Conservation (phyloP, 805 yeast genomes). For the Sugiyamaella marilandica region DNA sequence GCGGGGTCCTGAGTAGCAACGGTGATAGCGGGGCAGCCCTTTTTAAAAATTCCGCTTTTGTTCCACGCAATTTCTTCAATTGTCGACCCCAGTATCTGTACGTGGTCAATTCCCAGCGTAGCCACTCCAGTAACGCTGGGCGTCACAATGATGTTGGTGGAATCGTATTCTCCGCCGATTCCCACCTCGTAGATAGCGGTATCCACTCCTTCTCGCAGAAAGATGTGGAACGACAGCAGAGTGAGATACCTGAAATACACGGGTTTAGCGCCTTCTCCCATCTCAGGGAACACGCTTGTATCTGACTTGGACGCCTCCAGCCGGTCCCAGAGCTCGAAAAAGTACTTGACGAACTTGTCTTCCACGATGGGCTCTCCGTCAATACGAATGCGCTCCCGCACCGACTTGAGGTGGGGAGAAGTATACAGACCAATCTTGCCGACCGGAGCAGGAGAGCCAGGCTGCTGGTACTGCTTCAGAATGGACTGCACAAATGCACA, state of each 20-base stretch:
- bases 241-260: slow-evolving; percentile 92
- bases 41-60: slow-evolving; percentile 88
- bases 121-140: slow-evolving; percentile 87
- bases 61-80: slow-evolving; percentile 92
- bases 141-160: slow-evolving; percentile 78
- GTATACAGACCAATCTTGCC: slow-evolving; percentile 86
- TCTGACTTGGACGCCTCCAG: slow-evolving; percentile 58
- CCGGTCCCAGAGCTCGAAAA: slow-evolving; percentile 91
- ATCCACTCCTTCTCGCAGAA: slow-evolving; percentile 82
- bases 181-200: slow-evolving; percentile 97
- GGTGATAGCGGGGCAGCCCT: slow-evolving; percentile 59
- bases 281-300: slow-evolving; percentile 58
- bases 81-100: slow-evolving; percentile 78
- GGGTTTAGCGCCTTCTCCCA: slow-evolving; percentile 72
- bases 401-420: slow-evolving; percentile 91
- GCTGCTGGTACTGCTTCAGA: slow-evolving; percentile 52
- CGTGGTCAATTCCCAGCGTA: slow-evolving; percentile 88
- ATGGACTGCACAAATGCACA: slow-evolving; percentile 91
- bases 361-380: slow-evolving; percentile 83
- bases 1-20: slow-evolving; percentile 49
- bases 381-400: slow-evolving; percentile 84
- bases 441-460: slow-evolving; percentile 29
- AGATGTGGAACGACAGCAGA: slow-evolving; percentile 83
- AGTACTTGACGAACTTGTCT: slow-evolving; percentile 75
- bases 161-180: slow-evolving; percentile 95